Percentiles rank a stretch among this genome's conserved stretches.
Conservation (phyloP, 208 protist species). For the Leishmania tarentolae region DNA sequence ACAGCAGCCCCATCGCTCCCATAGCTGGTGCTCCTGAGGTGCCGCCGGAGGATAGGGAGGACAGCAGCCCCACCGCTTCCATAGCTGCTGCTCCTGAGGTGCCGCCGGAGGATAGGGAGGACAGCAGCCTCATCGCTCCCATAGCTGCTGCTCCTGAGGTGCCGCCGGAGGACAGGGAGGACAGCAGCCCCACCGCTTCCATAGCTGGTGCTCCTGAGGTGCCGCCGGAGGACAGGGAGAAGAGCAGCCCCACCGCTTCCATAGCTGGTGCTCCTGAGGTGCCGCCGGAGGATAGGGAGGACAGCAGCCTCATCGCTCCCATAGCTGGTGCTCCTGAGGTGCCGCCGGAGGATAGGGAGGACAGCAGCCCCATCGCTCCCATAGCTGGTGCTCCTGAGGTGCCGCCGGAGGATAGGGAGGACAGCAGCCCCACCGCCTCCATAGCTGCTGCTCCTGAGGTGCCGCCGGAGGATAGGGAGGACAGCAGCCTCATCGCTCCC, state of each 20-base stretch:
- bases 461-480: no score
- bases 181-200: no score
- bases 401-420: background rate
- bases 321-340: background rate
- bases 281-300: background rate
- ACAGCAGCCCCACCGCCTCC: background rate
- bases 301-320: no score
- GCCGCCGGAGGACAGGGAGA: background rate
- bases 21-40: no score
- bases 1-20: no score
- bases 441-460: background rate
- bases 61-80: no score
- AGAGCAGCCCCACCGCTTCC: no score
- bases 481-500: no score
- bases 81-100: no score
- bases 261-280: background rate
- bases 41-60: no score
- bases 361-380: background rate
- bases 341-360: background rate
- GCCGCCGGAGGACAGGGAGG: background rate
- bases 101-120: background rate
- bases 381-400: background rate
- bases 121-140: no score
- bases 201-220: background rate
- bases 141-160: background rate